phyloP scores from a whole-genome alignment of 164 flowering plant species.

The Euptelea pleiosperma region DNA sequence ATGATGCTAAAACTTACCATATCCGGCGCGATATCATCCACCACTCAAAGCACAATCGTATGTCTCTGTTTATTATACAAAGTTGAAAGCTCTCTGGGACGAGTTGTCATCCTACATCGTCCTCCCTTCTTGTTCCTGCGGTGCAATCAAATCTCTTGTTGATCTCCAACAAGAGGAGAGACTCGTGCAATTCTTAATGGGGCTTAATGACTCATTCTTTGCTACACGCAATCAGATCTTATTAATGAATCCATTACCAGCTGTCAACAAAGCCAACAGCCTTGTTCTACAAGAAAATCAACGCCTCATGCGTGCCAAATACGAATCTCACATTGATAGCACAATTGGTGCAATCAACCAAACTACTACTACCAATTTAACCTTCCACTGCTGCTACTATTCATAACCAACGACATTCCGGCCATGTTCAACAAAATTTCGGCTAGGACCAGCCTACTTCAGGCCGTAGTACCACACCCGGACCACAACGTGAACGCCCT shows the following conservation, averaged over 20 bases:
- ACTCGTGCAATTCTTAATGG: slow-evolving; percentile 6
- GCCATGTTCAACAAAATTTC: no score
- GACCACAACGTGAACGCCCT: neutral
- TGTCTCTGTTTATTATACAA: slow-evolving; percentile 1
- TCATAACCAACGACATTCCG: neutral
- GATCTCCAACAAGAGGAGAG: neutral
- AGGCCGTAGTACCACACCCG: neutral
- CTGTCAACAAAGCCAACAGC: neutral
- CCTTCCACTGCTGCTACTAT: neutral
- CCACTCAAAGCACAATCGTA: neutral
- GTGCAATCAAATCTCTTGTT: neutral
- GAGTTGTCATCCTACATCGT: neutral
- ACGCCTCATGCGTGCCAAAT: neutral
- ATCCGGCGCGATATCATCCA: neutral
- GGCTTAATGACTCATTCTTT: neutral
- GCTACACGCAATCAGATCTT: slow-evolving; percentile 2
- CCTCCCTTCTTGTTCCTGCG: neutral
- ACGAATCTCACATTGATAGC: neutral
- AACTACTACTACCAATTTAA: neutral
- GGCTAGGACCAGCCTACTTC: no score
- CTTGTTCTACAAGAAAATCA: slow-evolving; percentile 6
- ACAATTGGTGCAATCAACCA: neutral
- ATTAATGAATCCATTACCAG: neutral
- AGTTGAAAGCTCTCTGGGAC: slow-evolving; percentile 1
- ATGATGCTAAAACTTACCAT: neutral